phyloP scores from a whole-genome alignment of 352 stramenopile genomes.

The Hyphochytrium catenoides region DNA sequence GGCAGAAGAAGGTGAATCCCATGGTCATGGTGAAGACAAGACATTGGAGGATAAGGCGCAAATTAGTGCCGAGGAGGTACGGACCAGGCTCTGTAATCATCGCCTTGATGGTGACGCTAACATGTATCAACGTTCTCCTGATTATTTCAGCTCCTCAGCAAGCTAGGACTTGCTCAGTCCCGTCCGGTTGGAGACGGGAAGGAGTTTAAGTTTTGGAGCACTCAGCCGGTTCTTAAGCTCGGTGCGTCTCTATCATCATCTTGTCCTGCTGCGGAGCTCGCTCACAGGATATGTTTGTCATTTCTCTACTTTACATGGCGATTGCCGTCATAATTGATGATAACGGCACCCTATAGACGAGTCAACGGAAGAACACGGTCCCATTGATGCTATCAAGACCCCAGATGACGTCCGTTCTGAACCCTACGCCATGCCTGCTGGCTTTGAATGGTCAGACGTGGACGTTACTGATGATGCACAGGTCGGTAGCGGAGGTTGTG shows the following conservation, averaged over 20 bases:
- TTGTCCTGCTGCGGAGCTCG: too few relatives aligned
- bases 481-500: too few relatives aligned
- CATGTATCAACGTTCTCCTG: too few relatives aligned
- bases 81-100: too few relatives aligned
- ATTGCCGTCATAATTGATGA: too few relatives aligned
- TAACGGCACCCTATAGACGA: constrained; percentile 22
- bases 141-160: constrained; percentile 30
- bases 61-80: too few relatives aligned
- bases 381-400: constrained; percentile 79
- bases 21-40: constrained; percentile 4
- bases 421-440: constrained; percentile 83
- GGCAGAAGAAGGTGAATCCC: constrained; percentile 5
- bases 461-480: constrained; percentile 58
- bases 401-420: constrained; percentile 63
- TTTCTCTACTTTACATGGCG: too few relatives aligned
- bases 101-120: too few relatives aligned
- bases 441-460: constrained; percentile 76
- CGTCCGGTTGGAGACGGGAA: constrained; percentile 9
- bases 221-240: constrained; percentile 42
- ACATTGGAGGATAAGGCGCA: too few relatives aligned
- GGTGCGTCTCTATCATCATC: not conserved
- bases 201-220: constrained; percentile 70
- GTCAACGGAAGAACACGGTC: constrained; percentile 38
- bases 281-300: too few relatives aligned
- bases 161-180: constrained; percentile 20